Conservation (phyloP, 805 yeast species). For the Blastobotrys parvus region DNA sequence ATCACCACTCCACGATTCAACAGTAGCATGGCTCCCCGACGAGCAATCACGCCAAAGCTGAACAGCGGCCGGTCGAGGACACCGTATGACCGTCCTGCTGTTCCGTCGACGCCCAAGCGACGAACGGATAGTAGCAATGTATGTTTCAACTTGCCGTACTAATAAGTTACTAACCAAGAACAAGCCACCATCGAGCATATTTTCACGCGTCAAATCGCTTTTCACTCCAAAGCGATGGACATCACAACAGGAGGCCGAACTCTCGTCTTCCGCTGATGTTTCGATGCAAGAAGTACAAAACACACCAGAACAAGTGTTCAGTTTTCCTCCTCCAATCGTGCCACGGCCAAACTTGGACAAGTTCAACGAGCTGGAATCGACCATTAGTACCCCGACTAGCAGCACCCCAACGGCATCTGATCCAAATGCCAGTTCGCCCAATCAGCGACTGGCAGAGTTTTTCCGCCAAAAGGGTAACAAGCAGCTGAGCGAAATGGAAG, state of each 20-base stretch:
- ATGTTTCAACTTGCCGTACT: too few relatives aligned
- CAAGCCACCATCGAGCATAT: neutral
- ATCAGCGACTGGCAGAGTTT: slow-evolving; percentile 57
- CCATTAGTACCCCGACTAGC: neutral
- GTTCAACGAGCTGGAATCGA: slow-evolving; percentile 1
- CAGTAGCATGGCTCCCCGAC: neutral
- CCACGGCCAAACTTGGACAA: slow-evolving; percentile 6
- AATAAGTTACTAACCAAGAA: neutral
- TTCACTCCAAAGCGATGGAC: slow-evolving; percentile 7
- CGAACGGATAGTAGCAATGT: too few relatives aligned
- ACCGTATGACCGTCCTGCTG: neutral
- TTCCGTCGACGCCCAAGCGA: neutral
- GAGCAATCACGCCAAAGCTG: neutral
- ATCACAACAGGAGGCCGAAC: neutral
- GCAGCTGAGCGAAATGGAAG: slow-evolving; percentile 67
- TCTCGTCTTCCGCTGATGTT: neutral
- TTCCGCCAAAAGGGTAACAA: slow-evolving; percentile 65
- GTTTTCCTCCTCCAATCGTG: slow-evolving; percentile 5
- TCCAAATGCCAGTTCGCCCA: slow-evolving; percentile 33
- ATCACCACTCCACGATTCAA: neutral
- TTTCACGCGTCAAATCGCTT: slow-evolving; percentile 6
- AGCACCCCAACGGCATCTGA: neutral
- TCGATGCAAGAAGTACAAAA: neutral
- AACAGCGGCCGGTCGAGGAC: neutral
- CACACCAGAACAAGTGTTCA: neutral